Base-by-base conservation (phyloP, 2,329 filamentous ascomycete genomes). In the Cytospora piceae region DNA sequence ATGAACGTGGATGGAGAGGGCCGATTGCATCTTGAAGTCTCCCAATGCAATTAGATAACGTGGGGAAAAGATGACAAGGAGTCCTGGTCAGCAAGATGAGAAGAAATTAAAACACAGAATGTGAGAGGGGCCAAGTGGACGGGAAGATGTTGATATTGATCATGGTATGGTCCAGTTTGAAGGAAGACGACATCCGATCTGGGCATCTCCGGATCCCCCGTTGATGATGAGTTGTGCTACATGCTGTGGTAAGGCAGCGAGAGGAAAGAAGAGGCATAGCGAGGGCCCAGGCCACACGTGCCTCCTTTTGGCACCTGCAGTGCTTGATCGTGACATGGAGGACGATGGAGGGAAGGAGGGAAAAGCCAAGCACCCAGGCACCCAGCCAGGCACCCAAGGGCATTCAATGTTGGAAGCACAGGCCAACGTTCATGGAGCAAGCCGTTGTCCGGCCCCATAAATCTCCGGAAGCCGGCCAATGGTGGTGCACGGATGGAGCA, bases 61-160 rank as follows among this genome's bases (percentile, higher is more conserved):
- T 61, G 59, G 59, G 59, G 59, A 42, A 42, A 20, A 42, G 29
- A 42, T 34, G 58, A 27, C 58, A 61, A 42, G 58, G 49, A 54
- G 22, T 15, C 59, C 34, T 62, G 59, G 37, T 49, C 15, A 46
- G 37, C 60, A 49, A 56, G 60, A 56, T 49, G 52, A 62, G 24
- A 60, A 29, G 34, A 46, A 53, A 37, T 27, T 32, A 24, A n/a
- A 53, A 15, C 20, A 42, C 4, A 49, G n/a, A 22, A 49, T 49
- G 9, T 22, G 29, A 14, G 5, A 24, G 42, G 39, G 49, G 32
- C 27, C 49, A 3, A n/a, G 58, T 24, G n/a, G 3, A 49, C n/a
- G n/a, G 46, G 46, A 11, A 49, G 11, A 22, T 9, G 46, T 22
- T 49, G 46, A 49, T 20, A 49, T 22, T 49, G 46, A 49, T 24